Base-by-base conservation (phyloP, 2,329 filamentous ascomycete genomes). In the Conoideocrella luteorostrata region DNA sequence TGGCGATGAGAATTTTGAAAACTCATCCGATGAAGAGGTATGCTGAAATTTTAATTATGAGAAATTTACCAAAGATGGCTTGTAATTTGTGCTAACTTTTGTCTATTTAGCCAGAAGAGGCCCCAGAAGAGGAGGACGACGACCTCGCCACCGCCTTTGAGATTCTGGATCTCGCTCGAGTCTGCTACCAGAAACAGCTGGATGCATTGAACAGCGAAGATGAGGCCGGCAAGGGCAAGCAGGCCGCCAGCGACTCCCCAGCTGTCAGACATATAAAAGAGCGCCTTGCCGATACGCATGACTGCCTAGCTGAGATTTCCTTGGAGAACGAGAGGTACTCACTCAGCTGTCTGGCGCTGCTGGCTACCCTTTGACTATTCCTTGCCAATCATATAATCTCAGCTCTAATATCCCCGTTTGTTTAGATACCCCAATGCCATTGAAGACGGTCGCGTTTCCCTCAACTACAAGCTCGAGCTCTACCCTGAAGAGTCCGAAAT, bases 251-350 rank as follows among this genome's bases (percentile, higher is more conserved):
- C 18, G 68, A 72, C 41, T 65, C 64, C 7, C 64, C 67, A 32
- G 54, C 61, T 2, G 51, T 71, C 34, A 67, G 74, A 51, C 80
- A 86, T 48, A 72, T 90, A 58, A 90, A 89, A 65, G 88, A 95
- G 65, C 82, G 88, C 45, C 77, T 97, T 26, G 88, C 88, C 48
- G 93, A 98, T 60, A 95, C 88, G 7, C 88, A 96, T 62, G 90
- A 96, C 61, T 77, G 95, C 44, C 85, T 97, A 49, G 87, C 90
- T 9, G 93, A 98, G 66, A 96, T 98, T 49, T 94, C 86, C n/a
- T 74, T 98, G 22, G 93, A 98, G 68, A 95, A 93, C 54, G 93
- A 97, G 67, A 83, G 86, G 70, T 82, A 67, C 47, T 63, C 49
- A 34, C 7, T 15, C 15, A 36, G 13, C 5, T 7, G 12, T 4